phyloP scores from a whole-genome alignment of 352 stramenopile species.

The Pythium sukuiense region DNA sequence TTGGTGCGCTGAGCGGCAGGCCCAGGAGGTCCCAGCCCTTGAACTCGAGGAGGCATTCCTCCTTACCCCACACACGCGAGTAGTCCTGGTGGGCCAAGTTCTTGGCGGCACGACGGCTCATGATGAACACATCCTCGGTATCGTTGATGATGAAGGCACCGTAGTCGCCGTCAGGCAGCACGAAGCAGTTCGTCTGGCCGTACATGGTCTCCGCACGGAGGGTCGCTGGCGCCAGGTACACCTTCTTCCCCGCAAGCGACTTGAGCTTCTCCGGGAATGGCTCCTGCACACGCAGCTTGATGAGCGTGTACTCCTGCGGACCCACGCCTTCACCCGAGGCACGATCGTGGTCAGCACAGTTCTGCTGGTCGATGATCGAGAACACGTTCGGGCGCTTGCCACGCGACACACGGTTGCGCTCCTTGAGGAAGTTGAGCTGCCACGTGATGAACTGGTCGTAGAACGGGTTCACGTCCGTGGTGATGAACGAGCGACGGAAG shows the following conservation, averaged over 20 bases:
- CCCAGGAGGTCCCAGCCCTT: conserved; percentile 97
- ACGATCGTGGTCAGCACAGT: conserved; percentile 99
- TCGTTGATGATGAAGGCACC: conserved; percentile 96
- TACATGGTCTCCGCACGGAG: conserved; percentile 99
- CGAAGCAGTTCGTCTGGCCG: conserved; percentile 99
- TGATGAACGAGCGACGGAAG: conserved; percentile 99
- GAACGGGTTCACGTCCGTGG: conserved; percentile 98
- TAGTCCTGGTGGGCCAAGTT: conserved; percentile 96
- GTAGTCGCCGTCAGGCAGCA: conserved; percentile 98
- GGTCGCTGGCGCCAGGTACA: conserved; percentile 98
- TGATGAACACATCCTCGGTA: conserved; percentile 94
- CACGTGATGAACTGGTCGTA: conserved; percentile 99
- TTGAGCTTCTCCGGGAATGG: conserved; percentile 77
- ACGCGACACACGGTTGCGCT: conserved; percentile 85
- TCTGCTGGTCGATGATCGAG: conserved; percentile 97
- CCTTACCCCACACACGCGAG: conserved; percentile 86
- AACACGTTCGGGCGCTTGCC: conserved; percentile 99
- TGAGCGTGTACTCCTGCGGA: conserved; percentile 99
- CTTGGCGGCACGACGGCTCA: conserved; percentile 91
- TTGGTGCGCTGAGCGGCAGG: conserved; percentile 93
- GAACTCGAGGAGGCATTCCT: conserved; percentile 89
- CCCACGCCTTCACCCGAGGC: conserved; percentile 97
- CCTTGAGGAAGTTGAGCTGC: conserved; percentile 98
- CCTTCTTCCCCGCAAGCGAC: conserved; percentile 82
- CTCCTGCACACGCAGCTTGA: conserved; percentile 95